These are phyloP conservation scores for Boletus holoroseus DNA, from an alignment of 1,284 basidiomycete genomes.

Conservation along the genomic window DNA sequence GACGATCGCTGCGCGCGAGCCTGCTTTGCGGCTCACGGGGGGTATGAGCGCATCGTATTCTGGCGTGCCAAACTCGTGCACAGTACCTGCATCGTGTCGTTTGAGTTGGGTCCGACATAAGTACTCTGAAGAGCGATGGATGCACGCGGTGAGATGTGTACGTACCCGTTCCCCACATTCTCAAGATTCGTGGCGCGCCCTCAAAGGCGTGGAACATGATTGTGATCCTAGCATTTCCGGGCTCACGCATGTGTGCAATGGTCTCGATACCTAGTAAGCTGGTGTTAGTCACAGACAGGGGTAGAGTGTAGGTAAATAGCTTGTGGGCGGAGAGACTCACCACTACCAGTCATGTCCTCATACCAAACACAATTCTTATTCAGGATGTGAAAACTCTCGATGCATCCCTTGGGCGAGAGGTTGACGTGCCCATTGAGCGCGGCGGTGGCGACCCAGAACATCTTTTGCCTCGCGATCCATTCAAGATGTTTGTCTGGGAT, in stretches of 20 bases:
- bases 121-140: not conserved
- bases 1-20: constrained; percentile 46
- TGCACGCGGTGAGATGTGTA: not conserved
- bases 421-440: constrained; percentile 54
- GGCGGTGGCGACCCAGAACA: constrained; percentile 57
- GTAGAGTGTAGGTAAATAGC: not conserved
- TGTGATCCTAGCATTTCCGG: constrained; percentile 48
- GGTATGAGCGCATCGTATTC: constrained; percentile 48
- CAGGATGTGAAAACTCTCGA: constrained; percentile 44
- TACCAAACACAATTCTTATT: constrained; percentile 50
- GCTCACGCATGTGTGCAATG: constrained; percentile 52
- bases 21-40: constrained; percentile 37
- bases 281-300: not conserved
- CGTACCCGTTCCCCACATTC: constrained; percentile 52
- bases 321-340: constrained; percentile 31
- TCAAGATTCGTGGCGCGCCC: constrained; percentile 40
- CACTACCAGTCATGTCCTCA: constrained; percentile 54
- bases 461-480: constrained; percentile 50
- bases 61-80: constrained; percentile 47
- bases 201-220: constrained; percentile 56
- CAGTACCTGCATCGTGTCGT: constrained; percentile 34
- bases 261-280: constrained; percentile 46
- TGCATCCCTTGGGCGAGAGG: constrained; percentile 45
- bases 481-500: constrained; percentile 41
- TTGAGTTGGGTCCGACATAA: not conserved